Evolutionary conservation across 768 basidiomycete genomes (phyloP), one percentile per base, ranked within the genome.

Genomic region (Lactifluus piperatus): DNA sequence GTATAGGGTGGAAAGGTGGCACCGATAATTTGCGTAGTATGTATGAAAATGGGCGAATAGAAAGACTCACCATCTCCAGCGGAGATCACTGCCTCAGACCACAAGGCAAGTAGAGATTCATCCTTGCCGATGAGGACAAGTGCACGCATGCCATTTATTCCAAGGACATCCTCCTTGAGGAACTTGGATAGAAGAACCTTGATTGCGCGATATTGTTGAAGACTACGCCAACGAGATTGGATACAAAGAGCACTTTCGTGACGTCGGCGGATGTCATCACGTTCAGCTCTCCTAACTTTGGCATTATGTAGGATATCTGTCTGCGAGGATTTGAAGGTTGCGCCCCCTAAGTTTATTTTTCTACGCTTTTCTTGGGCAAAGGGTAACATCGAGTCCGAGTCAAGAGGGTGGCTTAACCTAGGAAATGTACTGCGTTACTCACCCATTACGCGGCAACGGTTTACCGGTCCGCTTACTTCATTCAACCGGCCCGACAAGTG

Each of bases 341-440:
- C 70, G 2, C 90, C 90, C 16, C 90, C 90, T 20, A 91, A 78
- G 68, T 91, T 91, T 64, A 91, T 91, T 45, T 84, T 79, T 56
- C 81, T 76, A 48, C 73, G 70, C 45, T 73, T 72, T 52, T 84
- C 79, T 65, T 77, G 74, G 37, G 75, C 77, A 64, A 83, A 81
- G 46, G 82, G 50, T 16, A 78, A 76, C 54, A 77, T 67, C 29
- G 54, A 52, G 22, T n/a, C n/a, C n/a, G 62, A 22, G 51, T 29
- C 1, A 30, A 18, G n/a, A 24, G 43, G 24, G 43, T 44, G 43
- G 43, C 43, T 44, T 44, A 8, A 22, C 30, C 22, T 26, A 4
- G 10, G n/a, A 11, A 9, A 8, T 22, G 10, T 22, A 10, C 36
- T 5, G 36, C 14, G 45, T 45, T 14, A 29, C 57, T 16, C 30